phyloP scores from a whole-genome alignment of 2,329 filamentous ascomycete species.

The Pseudocercospora eumusae region DNA sequence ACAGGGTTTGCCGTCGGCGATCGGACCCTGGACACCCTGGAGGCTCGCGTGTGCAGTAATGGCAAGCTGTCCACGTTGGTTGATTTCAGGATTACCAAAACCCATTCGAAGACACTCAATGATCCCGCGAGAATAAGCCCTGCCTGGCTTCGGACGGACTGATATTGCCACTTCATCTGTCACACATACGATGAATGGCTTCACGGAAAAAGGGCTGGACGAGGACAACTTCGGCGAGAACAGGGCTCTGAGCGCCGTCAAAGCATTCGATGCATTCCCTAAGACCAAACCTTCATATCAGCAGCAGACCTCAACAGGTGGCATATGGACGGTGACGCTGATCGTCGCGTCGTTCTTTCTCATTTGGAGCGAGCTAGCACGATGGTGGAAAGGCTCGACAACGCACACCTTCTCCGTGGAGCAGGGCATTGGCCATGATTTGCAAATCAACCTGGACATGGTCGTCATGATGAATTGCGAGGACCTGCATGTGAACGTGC shows the following conservation, averaged over 20 bases:
- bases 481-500: conserved; percentile 93
- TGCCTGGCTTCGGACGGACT: background rate
- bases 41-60: conserved; percentile 8
- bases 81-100: background rate
- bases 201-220: conserved; percentile 67
- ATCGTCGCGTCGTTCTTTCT: conserved; percentile 72
- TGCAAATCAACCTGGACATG: conserved; percentile 96
- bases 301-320: conserved; percentile 78
- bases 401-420: conserved; percentile 91
- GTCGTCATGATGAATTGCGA: conserved; percentile 85
- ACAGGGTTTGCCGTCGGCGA: background rate
- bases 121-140: conserved; percentile 23
- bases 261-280: conserved; percentile 95
- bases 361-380: conserved; percentile 71
- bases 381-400: conserved; percentile 83
- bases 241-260: conserved; percentile 60
- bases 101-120: conserved; percentile 12
- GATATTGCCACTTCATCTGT: background rate
- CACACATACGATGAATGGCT: conserved; percentile 70
- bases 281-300: conserved; percentile 96
- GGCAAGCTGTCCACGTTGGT: conserved; percentile 9
- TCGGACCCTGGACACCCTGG: background rate
- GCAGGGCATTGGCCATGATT: conserved; percentile 79
- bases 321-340: conserved; percentile 90
- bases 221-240: conserved; percentile 76